Base-by-base conservation (phyloP, 768 basidiomycete genomes). In the Hebeloma cylindrosporum region DNA sequence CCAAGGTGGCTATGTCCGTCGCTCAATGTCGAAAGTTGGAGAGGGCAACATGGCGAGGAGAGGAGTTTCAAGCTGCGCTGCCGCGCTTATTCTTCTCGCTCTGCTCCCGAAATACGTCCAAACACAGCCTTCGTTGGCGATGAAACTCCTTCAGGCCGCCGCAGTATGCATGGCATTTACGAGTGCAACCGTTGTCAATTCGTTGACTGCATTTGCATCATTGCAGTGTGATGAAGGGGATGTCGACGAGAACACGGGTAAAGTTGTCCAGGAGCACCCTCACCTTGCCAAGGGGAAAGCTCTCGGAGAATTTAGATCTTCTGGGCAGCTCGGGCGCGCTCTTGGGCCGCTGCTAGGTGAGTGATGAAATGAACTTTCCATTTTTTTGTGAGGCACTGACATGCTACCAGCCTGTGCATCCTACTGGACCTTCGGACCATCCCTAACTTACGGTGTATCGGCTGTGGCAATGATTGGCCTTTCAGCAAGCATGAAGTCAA, bases 1-100 rank as follows among this genome's bases (percentile, higher is more conserved):
- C 0, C 94, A 97, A 71, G 95, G 94, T 21, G 91, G 93, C 47
- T 96, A 97, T 66, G 93, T 95, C 32, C 88, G 95, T 7, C 83
- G 90, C 7, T 75, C 82, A 0, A 83, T 83, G 28, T 71, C 85
- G 14, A 84, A 79, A 53, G 70, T 83, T 17, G 88, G 91, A 16
- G 91, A 94, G 59, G 81, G 84, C 48, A 73, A 71, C 27, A 88
- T 99, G 79, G 92, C 94, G 2, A 77, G 82, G 14, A 78, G 82
- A 16, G 95, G 96, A 3, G 80, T 92, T 1, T 67, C 73, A 21
- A 78, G 80, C 51, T 96, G 93, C 60, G 75, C 81, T 16, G 17
- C 80, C 11, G 87, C 79, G 7, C 81, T 98, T 38, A 59, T 73
- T 49, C 66, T 91, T 18, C 80, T 99, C 25, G 77, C 91, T 1